phyloP scores from a whole-genome alignment of 78 protist genomes.

The Neovahlkampfia damariscottae region DNA sequence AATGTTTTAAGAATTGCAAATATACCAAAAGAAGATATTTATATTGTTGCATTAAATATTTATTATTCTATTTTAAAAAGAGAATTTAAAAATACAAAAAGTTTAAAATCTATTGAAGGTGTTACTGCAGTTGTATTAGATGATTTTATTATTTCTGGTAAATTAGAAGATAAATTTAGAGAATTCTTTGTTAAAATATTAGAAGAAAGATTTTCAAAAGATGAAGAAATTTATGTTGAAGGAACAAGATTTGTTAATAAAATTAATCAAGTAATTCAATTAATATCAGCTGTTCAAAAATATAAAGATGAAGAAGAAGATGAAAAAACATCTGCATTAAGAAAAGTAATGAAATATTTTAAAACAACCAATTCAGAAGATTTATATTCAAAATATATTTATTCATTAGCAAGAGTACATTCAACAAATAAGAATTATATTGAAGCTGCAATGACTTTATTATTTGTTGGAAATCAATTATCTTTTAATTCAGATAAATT shows the following conservation, averaged over 20 bases:
- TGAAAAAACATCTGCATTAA: background rate
- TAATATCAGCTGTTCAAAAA: background rate
- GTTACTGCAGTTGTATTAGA: background rate
- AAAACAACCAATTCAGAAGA: background rate
- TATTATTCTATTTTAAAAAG: background rate
- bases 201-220: background rate
- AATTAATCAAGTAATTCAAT: background rate
- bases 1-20: background rate
- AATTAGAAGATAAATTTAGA: background rate
- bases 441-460: conserved; percentile 3
- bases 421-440: background rate
- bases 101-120: background rate
- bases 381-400: background rate
- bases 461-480: background rate
- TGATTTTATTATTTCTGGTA: background rate
- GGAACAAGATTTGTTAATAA: background rate
- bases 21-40: background rate
- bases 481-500: background rate
- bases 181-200: background rate
- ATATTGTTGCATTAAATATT: background rate
- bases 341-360: background rate
- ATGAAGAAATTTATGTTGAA: background rate
- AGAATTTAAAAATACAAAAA: background rate
- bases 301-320: conserved; percentile 1
- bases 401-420: background rate